Conservation (phyloP, 257 asterid genomes). For the Asclepias syriaca region DNA sequence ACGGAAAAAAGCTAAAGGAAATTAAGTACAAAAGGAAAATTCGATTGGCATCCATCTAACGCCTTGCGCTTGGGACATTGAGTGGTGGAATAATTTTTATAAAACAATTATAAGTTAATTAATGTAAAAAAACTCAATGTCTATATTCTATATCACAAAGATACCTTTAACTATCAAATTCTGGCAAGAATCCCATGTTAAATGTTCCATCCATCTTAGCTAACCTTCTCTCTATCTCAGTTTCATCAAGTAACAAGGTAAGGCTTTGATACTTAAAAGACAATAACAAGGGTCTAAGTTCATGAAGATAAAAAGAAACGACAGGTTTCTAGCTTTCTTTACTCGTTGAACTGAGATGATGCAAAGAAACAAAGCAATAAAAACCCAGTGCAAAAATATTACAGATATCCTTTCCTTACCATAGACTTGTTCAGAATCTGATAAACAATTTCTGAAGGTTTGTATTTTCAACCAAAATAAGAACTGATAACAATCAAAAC, state of each 20-base stretch:
- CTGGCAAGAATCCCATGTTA: too few relatives aligned
- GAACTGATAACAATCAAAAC: background rate
- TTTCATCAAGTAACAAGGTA: too few relatives aligned
- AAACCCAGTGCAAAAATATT: background rate
- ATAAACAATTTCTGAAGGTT: background rate
- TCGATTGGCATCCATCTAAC: background rate
- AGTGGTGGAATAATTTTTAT: too few relatives aligned
- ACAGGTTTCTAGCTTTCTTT: background rate
- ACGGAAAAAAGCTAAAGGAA: background rate
- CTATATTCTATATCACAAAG: too few relatives aligned
- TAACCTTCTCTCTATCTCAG: too few relatives aligned
- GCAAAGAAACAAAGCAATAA: background rate
- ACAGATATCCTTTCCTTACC: background rate
- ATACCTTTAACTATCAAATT: too few relatives aligned
- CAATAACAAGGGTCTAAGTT: background rate
- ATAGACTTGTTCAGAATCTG: background rate
- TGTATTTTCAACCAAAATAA: background rate
- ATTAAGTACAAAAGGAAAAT: background rate
- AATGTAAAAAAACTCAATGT: too few relatives aligned
- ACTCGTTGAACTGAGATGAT: background rate
- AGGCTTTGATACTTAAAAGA: background rate
- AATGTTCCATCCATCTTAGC: too few relatives aligned
- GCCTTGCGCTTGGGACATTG: too few relatives aligned
- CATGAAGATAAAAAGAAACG: background rate
- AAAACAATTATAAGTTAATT: too few relatives aligned